Percentiles rank a stretch among this genome's conserved stretches.
Conservation (phyloP, 2,329 filamentous ascomycete genomes). For the Aspergillus piperis region DNA sequence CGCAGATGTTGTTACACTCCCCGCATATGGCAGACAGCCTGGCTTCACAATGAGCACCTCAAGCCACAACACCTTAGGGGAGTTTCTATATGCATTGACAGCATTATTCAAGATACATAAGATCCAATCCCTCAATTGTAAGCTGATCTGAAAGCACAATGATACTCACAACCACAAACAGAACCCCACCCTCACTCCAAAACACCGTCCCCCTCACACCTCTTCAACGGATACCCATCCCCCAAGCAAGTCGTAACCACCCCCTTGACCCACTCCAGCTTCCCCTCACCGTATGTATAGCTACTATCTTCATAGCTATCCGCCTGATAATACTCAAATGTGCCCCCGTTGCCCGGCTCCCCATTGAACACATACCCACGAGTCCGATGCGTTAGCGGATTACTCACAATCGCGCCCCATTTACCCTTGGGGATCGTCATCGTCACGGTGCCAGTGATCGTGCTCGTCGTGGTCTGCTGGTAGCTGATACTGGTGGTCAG, state of each 20-base stretch:
- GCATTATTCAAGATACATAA: too few species aligned
- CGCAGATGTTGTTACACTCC: too few species aligned
- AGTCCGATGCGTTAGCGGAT: slow-evolving; percentile 19
- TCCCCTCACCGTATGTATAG: slow-evolving; percentile 8
- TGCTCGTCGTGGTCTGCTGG: slow-evolving; percentile 11
- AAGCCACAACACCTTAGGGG: too few species aligned
- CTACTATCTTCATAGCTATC: slow-evolving; percentile 15
- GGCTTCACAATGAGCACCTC: too few species aligned
- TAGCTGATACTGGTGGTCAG: slow-evolving; percentile 10
- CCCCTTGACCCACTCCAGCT: slow-evolving; percentile 20
- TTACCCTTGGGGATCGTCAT: slow-evolving; percentile 21
- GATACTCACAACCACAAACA: too few species aligned
- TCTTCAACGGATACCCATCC: slow-evolving; percentile 15
- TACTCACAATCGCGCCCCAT: slow-evolving; percentile 23
- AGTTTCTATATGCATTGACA: too few species aligned
- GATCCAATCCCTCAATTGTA: accelerated
- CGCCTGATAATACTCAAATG: slow-evolving; percentile 20
- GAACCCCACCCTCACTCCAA: slow-evolving; percentile 4
- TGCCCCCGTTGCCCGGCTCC: slow-evolving; percentile 10
- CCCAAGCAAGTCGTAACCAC: slow-evolving; percentile 22
- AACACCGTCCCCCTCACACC: slow-evolving; percentile 16
- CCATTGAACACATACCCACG: slow-evolving; percentile 21
- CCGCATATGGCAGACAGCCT: too few species aligned
- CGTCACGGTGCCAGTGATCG: slow-evolving; percentile 21
- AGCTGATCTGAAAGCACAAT: too few species aligned